phyloP scores from a whole-genome alignment of 768 basidiomycete species.

The Macrocybe gigantea region DNA sequence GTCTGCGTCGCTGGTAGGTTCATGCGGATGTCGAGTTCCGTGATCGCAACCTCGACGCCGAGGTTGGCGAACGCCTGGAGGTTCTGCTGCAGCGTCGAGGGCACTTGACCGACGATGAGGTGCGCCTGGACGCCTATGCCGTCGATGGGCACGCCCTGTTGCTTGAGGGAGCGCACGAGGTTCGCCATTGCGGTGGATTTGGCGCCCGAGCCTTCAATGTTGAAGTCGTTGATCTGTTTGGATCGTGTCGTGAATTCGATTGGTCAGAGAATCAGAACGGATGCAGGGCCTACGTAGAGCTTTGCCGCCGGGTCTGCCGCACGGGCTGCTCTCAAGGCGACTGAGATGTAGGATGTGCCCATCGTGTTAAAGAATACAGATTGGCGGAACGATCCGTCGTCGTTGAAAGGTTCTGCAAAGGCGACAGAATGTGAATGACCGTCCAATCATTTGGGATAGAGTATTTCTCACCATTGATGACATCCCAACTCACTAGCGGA shows the following conservation, averaged over 20 bases:
- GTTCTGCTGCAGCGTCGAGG: slow-evolving; percentile 39
- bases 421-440: neutral
- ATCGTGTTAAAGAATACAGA: slow-evolving; percentile 39
- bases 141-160: slow-evolving; percentile 46
- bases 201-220: slow-evolving; percentile 36
- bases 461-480: slow-evolving; percentile 29
- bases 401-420: slow-evolving; percentile 32
- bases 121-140: slow-evolving; percentile 60
- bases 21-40: slow-evolving; percentile 65
- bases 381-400: slow-evolving; percentile 38
- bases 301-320: slow-evolving; percentile 50
- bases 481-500: slow-evolving; percentile 31
- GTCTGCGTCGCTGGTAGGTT: slow-evolving; percentile 43
- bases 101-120: slow-evolving; percentile 53
- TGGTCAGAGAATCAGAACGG: neutral
- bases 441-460: no score
- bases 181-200: slow-evolving; percentile 53
- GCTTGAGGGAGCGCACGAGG: slow-evolving; percentile 43
- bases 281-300: slow-evolving; percentile 37
- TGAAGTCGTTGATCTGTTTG: slow-evolving; percentile 32
- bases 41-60: slow-evolving; percentile 63
- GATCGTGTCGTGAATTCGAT: no score
- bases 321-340: slow-evolving; percentile 36
- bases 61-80: slow-evolving; percentile 49
- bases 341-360: slow-evolving; percentile 29